Conservation (phyloP, 1,284 basidiomycete species). For the Pyrrhoderma lamaoense region DNA sequence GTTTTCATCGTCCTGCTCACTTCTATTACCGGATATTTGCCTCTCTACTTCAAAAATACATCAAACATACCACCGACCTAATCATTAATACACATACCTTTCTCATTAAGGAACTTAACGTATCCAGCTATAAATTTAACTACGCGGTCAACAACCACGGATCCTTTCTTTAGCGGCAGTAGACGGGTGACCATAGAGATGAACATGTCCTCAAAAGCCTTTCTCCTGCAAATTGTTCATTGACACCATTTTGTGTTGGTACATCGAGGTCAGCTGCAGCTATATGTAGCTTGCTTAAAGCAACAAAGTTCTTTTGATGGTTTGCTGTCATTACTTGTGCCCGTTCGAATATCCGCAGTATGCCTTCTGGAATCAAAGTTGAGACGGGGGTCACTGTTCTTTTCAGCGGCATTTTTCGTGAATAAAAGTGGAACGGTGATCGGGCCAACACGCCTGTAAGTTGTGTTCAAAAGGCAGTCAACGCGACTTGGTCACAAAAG, state of each 20-base stretch:
- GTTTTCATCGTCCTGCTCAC: conserved; percentile 64
- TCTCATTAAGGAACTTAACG: conserved; percentile 71
- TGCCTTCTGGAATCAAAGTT: conserved; percentile 26
- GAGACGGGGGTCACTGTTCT: conserved; percentile 8
- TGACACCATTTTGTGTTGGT: conserved; percentile 40
- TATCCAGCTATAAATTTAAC: conserved; percentile 85
- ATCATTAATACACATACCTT: conserved; percentile 44
- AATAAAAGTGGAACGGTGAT: background rate
- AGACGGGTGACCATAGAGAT: conserved; percentile 67
- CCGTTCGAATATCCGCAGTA: conserved; percentile 70
- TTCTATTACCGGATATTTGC: conserved; percentile 23
- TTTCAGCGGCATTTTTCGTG: conserved; percentile 12
- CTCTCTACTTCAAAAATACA: conserved; percentile 23
- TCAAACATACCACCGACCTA: background rate
- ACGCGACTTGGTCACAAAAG: too few relatives aligned
- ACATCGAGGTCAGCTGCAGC: conserved; percentile 57
- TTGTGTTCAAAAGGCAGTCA: background rate
- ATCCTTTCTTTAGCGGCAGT: conserved; percentile 84
- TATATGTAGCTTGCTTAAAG: conserved; percentile 76
- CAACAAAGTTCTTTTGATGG: conserved; percentile 88
- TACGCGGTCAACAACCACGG: conserved; percentile 69
- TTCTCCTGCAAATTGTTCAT: conserved; percentile 71
- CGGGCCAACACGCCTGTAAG: background rate
- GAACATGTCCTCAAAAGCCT: conserved; percentile 71
- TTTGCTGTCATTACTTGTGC: conserved; percentile 79